phyloP scores from a whole-genome alignment of 306 rosid genomes.

The Quercus suber region DNA sequence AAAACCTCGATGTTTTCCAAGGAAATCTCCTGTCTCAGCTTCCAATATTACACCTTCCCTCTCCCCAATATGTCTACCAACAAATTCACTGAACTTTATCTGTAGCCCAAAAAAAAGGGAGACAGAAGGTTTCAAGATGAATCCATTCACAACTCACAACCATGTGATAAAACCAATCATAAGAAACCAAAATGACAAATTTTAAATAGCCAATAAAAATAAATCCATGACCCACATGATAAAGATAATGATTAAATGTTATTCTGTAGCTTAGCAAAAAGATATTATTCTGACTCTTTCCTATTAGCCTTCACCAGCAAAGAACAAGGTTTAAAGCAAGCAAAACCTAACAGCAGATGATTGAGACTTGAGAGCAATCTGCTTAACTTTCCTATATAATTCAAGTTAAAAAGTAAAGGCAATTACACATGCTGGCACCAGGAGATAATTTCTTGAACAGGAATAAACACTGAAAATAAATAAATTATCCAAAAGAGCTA shows the following conservation, averaged over 20 bases:
- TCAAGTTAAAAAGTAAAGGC: no score
- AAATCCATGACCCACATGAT: not conserved
- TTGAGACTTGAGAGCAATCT: no score
- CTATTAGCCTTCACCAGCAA: constrained; percentile 7
- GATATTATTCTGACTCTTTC: not conserved
- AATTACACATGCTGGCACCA: not conserved
- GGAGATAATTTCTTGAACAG: not conserved
- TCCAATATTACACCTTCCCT: constrained; percentile 85
- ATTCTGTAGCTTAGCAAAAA: not conserved
- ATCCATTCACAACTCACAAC: constrained; percentile 8
- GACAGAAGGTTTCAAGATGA: not conserved
- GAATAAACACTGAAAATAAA: not conserved
- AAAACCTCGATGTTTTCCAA: constrained; percentile 84
- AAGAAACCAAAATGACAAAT: not conserved
- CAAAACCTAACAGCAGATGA: no score
- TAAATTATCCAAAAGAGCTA: not conserved
- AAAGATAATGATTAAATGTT: not conserved
- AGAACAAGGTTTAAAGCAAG: not conserved
- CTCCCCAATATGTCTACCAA: constrained; percentile 85
- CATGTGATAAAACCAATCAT: constrained; percentile 16
- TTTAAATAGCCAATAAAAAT: constrained; percentile 14
- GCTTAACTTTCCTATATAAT: no score
- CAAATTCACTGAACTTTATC: constrained; percentile 94
- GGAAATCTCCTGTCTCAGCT: constrained; percentile 93
- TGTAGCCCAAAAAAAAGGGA: constrained; percentile 25